A percentile compares a stretch with the other conserved stretches of the same genome.
Conservation (phyloP, 148 eudicot genomes). For the Fagopyrum esculentum region DNA sequence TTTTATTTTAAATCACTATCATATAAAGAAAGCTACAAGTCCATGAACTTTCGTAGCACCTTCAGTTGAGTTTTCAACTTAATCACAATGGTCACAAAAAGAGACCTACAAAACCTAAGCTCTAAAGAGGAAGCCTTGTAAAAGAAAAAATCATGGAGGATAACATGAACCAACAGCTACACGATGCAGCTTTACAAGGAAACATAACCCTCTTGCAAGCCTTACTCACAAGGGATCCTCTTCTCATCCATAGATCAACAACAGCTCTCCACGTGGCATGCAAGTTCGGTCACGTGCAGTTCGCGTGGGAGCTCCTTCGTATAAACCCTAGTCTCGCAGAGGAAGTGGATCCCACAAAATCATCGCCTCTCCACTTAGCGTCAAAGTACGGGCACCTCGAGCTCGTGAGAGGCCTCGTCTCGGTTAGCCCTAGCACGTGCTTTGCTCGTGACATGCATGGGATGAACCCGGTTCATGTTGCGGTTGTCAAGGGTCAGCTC, state of each 20-base stretch:
- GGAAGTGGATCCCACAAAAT: constrained; percentile 26
- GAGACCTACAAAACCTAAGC: not conserved
- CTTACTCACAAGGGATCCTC: constrained; percentile 21
- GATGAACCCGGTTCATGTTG: constrained; percentile 33
- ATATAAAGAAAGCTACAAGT: not conserved
- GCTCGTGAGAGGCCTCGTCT: constrained; percentile 16
- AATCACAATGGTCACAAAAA: not conserved
- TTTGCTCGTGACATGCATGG: constrained; percentile 23
- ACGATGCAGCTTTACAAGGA: constrained; percentile 29
- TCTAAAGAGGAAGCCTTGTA: not conserved
- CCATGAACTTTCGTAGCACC: not conserved
- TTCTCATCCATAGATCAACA: not conserved
- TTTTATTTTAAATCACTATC: not conserved
- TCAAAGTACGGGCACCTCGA: constrained; percentile 29
- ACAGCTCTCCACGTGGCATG: constrained; percentile 35
- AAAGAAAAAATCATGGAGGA: not conserved
- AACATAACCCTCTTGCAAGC: constrained; percentile 16
- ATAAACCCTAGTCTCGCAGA: constrained; percentile 33
- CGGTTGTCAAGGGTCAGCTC: constrained; percentile 21
- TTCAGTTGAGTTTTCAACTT: not conserved
- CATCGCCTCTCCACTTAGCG: constrained; percentile 34
- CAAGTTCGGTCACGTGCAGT: constrained; percentile 26
- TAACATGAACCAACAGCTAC: not conserved
- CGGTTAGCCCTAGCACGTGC: constrained; percentile 19
- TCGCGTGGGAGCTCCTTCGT: constrained; percentile 21